Percentiles rank a stretch among this genome's conserved stretches.
These are phyloP conservation scores for Lactifluus pinguis DNA, from an alignment of 768 basidiomycete genomes.

Conservation along the genomic window DNA sequence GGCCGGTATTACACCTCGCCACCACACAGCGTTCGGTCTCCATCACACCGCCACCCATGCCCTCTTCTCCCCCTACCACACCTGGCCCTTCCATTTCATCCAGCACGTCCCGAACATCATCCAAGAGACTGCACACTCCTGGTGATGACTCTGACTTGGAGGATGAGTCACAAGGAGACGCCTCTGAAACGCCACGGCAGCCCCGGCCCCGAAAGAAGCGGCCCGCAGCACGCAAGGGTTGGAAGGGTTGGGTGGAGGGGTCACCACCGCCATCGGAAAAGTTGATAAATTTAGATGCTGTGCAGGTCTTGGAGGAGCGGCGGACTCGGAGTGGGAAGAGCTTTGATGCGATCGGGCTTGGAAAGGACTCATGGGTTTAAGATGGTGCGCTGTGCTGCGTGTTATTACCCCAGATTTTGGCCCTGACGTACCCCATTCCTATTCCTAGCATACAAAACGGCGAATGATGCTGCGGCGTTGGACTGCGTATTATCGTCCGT, in stretches of 20 bases:
- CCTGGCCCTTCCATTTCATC: constrained; percentile 71
- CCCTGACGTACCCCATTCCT: neutral
- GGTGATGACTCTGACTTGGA: constrained; percentile 37
- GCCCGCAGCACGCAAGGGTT: constrained; percentile 62
- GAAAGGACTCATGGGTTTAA: constrained; percentile 71
- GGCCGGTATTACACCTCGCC: constrained; percentile 68
- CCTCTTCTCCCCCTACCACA: constrained; percentile 60
- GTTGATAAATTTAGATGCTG: constrained; percentile 72
- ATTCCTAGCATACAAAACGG: neutral
- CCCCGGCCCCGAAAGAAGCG: constrained; percentile 40
- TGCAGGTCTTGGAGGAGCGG: constrained; percentile 60
- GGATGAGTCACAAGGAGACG: constrained; percentile 21
- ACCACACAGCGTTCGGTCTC: constrained; percentile 62
- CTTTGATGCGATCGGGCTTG: constrained; percentile 74
- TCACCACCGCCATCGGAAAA: constrained; percentile 73
- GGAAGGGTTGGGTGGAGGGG: constrained; percentile 90
- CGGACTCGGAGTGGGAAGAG: constrained; percentile 78
- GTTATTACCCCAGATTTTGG: neutral
- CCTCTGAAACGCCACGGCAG: constrained; percentile 21
- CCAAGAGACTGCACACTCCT: constrained; percentile 71
- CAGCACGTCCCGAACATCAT: constrained; percentile 65
- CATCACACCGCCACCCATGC: constrained; percentile 59
- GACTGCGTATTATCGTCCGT: constrained; percentile 17
- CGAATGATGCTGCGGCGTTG: neutral
- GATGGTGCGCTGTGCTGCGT: constrained; percentile 32